Evolutionary conservation across 768 basidiomycete genomes (phyloP).

Genomic region (Lyophyllum atratum): DNA sequence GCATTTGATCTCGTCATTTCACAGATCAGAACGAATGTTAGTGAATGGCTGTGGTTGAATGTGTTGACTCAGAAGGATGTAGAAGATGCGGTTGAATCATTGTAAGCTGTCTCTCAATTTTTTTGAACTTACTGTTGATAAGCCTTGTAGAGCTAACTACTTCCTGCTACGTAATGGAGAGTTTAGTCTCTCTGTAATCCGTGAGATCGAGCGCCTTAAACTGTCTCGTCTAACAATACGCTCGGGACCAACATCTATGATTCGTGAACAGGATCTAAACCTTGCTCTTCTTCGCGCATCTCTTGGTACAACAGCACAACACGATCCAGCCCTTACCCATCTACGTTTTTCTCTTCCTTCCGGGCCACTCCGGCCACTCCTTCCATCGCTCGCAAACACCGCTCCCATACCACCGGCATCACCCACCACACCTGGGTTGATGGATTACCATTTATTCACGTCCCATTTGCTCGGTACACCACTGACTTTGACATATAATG

Average conservation of each 20-base stretch:
- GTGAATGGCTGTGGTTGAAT: constrained; percentile 94
- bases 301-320: constrained; percentile 84
- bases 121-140: constrained; percentile 7
- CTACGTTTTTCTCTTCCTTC: constrained; percentile 78
- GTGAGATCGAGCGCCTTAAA: constrained; percentile 85
- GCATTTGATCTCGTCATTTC: constrained; percentile 74
- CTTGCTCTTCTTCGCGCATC: constrained; percentile 86
- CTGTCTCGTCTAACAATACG: constrained; percentile 72
- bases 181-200: constrained; percentile 80
- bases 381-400: constrained; percentile 64
- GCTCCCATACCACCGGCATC: constrained; percentile 26
- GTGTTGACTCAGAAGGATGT: constrained; percentile 84
- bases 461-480: constrained; percentile 82
- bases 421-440: constrained; percentile 25
- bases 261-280: constrained; percentile 89
- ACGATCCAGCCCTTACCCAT: constrained; percentile 73
- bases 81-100: constrained; percentile 78
- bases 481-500: constrained; percentile 65
- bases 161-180: constrained; percentile 90
- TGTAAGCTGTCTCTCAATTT: constrained; percentile 51
- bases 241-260: constrained; percentile 69
- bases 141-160: constrained; percentile 70
- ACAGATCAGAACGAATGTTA: constrained; percentile 76
- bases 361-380: constrained; percentile 79
- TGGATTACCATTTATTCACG: constrained; percentile 58